phyloP scores from a whole-genome alignment of 2,329 filamentous ascomycete genomes.

The Exophiala calicioides region DNA sequence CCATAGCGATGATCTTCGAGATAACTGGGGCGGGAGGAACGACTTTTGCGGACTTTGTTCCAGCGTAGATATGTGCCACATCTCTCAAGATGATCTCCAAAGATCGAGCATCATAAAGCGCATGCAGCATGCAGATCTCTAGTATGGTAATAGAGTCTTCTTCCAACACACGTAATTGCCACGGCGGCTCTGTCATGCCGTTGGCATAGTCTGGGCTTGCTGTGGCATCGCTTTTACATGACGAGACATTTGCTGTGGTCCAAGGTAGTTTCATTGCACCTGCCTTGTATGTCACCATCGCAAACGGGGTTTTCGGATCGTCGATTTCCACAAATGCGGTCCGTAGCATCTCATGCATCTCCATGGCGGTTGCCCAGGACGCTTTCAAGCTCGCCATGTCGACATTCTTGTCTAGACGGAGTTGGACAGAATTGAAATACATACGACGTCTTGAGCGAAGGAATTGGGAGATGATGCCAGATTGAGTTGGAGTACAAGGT shows the following conservation, averaged over 20 bases:
- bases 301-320: slow-evolving; percentile 64
- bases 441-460: slow-evolving; percentile 64
- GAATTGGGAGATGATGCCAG: slow-evolving; percentile 76
- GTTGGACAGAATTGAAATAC: slow-evolving; percentile 74
- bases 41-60: slow-evolving; percentile 21
- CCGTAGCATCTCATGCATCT: slow-evolving; percentile 69
- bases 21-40: slow-evolving; percentile 47
- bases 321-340: slow-evolving; percentile 70
- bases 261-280: slow-evolving; percentile 42
- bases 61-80: slow-evolving; percentile 49
- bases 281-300: slow-evolving; percentile 67
- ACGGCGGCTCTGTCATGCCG: slow-evolving; percentile 46
- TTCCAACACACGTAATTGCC: slow-evolving; percentile 59
- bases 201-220: slow-evolving; percentile 6
- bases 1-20: slow-evolving; percentile 43
- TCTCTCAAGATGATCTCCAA: slow-evolving; percentile 65
- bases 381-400: slow-evolving; percentile 46
- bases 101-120: slow-evolving; percentile 80
- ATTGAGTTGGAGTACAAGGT: slow-evolving; percentile 78
- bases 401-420: slow-evolving; percentile 49
- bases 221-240: neutral
- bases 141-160: slow-evolving; percentile 35
- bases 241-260: slow-evolving; percentile 28
- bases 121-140: slow-evolving; percentile 69
- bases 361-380: slow-evolving; percentile 62